Percentiles rank a stretch among this genome's conserved stretches.
Conservation (phyloP, 1,284 basidiomycete genomes). For the Laetiporus sulphureus region DNA sequence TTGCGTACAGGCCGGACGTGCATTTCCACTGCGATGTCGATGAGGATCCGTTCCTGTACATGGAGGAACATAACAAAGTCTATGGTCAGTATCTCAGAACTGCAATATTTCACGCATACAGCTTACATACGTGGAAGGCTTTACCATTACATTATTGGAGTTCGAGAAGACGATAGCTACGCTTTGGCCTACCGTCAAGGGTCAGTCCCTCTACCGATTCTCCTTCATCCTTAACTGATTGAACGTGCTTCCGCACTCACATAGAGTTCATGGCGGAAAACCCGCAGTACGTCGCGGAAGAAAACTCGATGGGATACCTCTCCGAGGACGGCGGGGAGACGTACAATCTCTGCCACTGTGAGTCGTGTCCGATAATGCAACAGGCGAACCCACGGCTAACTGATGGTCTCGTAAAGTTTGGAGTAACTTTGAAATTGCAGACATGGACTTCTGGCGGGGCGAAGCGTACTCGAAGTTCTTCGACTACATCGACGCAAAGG, state of each 20-base stretch:
- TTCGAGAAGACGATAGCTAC: slow-evolving; percentile 69
- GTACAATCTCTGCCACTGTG: slow-evolving; percentile 76
- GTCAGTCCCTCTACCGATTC: slow-evolving; percentile 13
- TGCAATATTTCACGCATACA: background rate
- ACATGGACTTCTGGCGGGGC: slow-evolving; percentile 52
- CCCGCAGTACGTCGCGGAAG: slow-evolving; percentile 55
- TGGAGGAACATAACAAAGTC: slow-evolving; percentile 69
- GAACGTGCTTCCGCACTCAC: background rate
- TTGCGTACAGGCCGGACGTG: slow-evolving; percentile 46
- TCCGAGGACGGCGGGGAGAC: slow-evolving; percentile 56
- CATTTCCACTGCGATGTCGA: slow-evolving; percentile 70
- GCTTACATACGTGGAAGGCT: slow-evolving; percentile 30
- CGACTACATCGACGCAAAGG: slow-evolving; percentile 60
- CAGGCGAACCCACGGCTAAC: background rate
- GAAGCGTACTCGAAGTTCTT: slow-evolving; percentile 71
- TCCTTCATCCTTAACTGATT: background rate
- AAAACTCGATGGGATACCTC: slow-evolving; percentile 68
- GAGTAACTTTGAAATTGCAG: slow-evolving; percentile 77
- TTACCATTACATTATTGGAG: slow-evolving; percentile 75
- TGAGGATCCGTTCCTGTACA: slow-evolving; percentile 71
- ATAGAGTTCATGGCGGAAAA: slow-evolving; percentile 56
- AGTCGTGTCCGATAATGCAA: slow-evolving; percentile 11
- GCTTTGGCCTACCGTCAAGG: slow-evolving; percentile 62
- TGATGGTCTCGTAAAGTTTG: slow-evolving; percentile 38
- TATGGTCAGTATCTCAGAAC: slow-evolving; percentile 35